A percentile compares a stretch with the other conserved stretches of the same genome.
Conservation (phyloP, 257 asterid species). For the Handroanthus guayacan region DNA sequence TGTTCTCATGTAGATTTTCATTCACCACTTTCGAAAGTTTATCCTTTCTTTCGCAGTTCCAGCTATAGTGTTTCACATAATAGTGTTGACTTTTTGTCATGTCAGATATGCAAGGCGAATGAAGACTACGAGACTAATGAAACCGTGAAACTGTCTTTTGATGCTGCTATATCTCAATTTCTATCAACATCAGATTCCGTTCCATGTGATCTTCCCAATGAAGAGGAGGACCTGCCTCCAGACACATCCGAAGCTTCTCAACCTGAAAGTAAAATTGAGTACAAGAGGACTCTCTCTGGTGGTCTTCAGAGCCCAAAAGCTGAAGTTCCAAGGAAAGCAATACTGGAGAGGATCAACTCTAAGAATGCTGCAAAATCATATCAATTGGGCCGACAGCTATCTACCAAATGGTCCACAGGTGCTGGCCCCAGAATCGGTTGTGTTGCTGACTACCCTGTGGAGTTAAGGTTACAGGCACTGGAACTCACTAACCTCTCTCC, state of each 20-base stretch:
- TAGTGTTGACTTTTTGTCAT: conserved; percentile 16
- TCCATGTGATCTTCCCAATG: conserved; percentile 44
- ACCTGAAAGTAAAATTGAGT: conserved; percentile 42
- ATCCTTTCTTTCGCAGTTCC: neutral
- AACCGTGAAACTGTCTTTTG: conserved; percentile 35
- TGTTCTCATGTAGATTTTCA: neutral
- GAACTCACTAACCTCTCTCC: conserved; percentile 89
- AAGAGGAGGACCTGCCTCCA: conserved; percentile 37
- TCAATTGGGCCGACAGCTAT: conserved; percentile 80
- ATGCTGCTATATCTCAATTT: conserved; percentile 34
- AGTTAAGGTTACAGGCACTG: conserved; percentile 81
- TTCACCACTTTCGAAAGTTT: neutral
- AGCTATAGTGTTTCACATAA: conserved; percentile 2
- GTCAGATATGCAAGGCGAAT: conserved; percentile 67
- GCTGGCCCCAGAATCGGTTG: conserved; percentile 97
- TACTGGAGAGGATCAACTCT: conserved; percentile 80
- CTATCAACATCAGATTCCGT: conserved; percentile 42
- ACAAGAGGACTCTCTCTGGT: conserved; percentile 85
- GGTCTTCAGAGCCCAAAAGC: conserved; percentile 88
- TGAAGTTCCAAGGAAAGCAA: conserved; percentile 66
- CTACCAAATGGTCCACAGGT: conserved; percentile 81
- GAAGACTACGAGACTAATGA: conserved; percentile 65
- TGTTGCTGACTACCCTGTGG: conserved; percentile 84
- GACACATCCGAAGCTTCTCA: conserved; percentile 43
- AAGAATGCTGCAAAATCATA: conserved; percentile 76